Base-by-base conservation (phyloP, 352 stramenopile species). In the Pythium grandisporangium region DNA sequence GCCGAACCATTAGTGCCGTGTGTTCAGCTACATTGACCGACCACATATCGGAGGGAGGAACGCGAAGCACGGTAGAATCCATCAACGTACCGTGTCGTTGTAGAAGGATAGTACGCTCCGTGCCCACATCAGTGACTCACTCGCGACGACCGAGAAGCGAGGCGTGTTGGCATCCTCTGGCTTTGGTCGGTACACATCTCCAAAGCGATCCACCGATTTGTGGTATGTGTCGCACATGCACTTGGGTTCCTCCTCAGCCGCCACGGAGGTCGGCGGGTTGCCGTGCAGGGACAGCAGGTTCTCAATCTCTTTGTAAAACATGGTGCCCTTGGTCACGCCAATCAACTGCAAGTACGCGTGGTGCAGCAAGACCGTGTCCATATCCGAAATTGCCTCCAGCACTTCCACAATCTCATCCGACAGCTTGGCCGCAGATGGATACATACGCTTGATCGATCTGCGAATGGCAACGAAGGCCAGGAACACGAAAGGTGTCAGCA, bases 201-300 rank as follows among this genome's bases (percentile, higher is more conserved):
- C 72, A 42, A 84, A 89, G 30, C 69, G 67, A 36, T 82, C 55
- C 6, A 89, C 58, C 0, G 70, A 84, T 44, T 72, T 72, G 39
- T 77, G 61, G 53, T 84, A 89, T 8, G 61, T 64, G 13, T 81
- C 69, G 29, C 76, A 89, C 64, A 86, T 79, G 40, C 76, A 89
- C 44, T 54, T 59, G 35, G 42, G 42, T 17, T 29, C 27, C 13
- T 61, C 53, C 22, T 73, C 60, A 1, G 62, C 52, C 5, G 36
- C 23, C 5, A 24, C 26, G 32, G 51, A 14, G 44, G 42, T 11
- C 40, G 59, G 34, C 53, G 64, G 29, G 32, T 54, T 38, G 11
- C 41, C 11, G 51, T 88, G 75, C 12, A 66, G 70, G 23, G 68
- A 45, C 14, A 86, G 32, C 6, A 86, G 53, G 34, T 61, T 66